Conservation (phyloP, 352 stramenopile species). For the Phytophthora rubi region DNA sequence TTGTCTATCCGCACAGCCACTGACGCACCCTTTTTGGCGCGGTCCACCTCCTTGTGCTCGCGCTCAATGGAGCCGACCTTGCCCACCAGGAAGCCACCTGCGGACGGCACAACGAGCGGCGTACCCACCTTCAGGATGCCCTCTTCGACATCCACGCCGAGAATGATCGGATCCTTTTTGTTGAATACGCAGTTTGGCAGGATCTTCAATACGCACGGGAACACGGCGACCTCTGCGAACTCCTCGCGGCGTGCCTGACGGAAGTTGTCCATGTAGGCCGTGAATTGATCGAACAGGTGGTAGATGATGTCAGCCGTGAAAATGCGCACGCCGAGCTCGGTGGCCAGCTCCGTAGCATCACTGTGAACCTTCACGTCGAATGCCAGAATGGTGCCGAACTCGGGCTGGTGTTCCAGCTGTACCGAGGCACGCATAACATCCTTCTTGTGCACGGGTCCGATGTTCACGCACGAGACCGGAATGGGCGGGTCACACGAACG, state of each 20-base stretch:
- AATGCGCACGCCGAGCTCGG: slow-evolving; percentile 96
- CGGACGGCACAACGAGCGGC: slow-evolving; percentile 89
- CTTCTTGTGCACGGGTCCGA: slow-evolving; percentile 99
- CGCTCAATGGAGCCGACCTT: slow-evolving; percentile 97
- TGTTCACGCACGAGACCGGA: slow-evolving; percentile 95
- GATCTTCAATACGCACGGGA: slow-evolving; percentile 97
- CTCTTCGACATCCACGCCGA: slow-evolving; percentile 97
- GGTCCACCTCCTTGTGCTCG: slow-evolving; percentile 96
- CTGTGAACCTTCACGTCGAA: slow-evolving; percentile 98
- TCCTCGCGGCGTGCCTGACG: slow-evolving; percentile 91
- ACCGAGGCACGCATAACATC: slow-evolving; percentile 98
- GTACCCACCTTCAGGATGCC: slow-evolving; percentile 99
- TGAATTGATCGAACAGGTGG: slow-evolving; percentile 99
- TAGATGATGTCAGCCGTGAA: slow-evolving; percentile 99
- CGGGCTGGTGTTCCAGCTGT: slow-evolving; percentile 97
- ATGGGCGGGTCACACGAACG: slow-evolving; percentile 94
- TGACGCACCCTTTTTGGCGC: slow-evolving; percentile 92
- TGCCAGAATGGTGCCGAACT: slow-evolving; percentile 98
- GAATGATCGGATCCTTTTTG: slow-evolving; percentile 99
- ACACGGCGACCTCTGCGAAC: slow-evolving; percentile 93
- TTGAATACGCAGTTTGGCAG: slow-evolving; percentile 99
- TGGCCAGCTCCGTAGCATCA: slow-evolving; percentile 91
- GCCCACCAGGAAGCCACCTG: slow-evolving; percentile 89
- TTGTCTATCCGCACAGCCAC: slow-evolving; percentile 98
- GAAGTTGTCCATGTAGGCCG: slow-evolving; percentile 96